A percentile compares a stretch with the other conserved stretches of the same genome.
phyloP scores from a whole-genome alignment of 116 monocot genomes.

The Trichopus zeylanicus region DNA sequence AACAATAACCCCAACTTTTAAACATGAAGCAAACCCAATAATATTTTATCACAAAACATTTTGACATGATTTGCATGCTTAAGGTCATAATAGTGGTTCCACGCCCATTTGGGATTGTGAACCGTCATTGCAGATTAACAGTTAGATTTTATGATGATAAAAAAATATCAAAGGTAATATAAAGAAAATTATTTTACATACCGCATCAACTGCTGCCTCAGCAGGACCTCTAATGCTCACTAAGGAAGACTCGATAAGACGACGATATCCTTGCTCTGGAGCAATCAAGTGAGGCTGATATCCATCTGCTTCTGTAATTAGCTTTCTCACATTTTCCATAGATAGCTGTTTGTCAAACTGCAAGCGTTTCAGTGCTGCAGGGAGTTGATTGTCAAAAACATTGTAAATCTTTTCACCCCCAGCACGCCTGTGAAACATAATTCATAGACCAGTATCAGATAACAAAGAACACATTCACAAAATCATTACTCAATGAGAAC shows the following conservation, averaged over 20 bases:
- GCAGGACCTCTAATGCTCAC: slow-evolving; percentile 70
- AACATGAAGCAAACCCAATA: no score
- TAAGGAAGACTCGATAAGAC: slow-evolving; percentile 65
- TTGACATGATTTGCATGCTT: no score
- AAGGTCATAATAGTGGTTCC: no score
- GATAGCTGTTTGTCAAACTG: slow-evolving; percentile 81
- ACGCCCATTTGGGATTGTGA: no score
- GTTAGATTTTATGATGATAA: background rate
- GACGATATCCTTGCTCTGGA: slow-evolving; percentile 75
- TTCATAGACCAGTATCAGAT: background rate
- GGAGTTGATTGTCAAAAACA: slow-evolving; percentile 71
- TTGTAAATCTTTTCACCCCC: slow-evolving; percentile 72
- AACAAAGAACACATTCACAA: no score
- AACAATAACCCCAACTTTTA: no score
- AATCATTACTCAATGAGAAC: no score
- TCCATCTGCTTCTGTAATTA: slow-evolving; percentile 75
- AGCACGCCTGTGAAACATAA: slow-evolving; percentile 33
- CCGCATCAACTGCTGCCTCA: slow-evolving; percentile 72
- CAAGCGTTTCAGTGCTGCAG: slow-evolving; percentile 62
- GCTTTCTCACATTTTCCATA: slow-evolving; percentile 74
- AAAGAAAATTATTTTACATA: slow-evolving; percentile 12
- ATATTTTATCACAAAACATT: no score
- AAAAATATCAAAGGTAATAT: background rate
- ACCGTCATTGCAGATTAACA: no score
- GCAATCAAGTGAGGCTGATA: slow-evolving; percentile 75